Evolutionary conservation across 2,329 filamentous ascomycete genomes (phyloP), one percentile per base, ranked within the genome.

Genomic region (Triangularia setosa): DNA sequence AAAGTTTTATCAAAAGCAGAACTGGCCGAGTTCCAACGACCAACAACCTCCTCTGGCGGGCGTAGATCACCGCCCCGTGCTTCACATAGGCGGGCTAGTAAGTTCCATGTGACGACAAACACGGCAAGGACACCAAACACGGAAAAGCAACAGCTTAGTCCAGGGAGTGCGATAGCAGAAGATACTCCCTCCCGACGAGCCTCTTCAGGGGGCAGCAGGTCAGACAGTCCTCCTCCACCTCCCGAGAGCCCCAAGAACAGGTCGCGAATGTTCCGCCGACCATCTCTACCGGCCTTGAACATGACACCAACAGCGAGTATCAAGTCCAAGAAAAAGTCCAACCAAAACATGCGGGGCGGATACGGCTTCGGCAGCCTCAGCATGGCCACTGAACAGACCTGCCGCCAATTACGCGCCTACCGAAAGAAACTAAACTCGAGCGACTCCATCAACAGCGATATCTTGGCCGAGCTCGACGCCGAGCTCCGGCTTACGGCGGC

Each of bases 1-100:
- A 90, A 91, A 62, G 90, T 99, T 8, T 81, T 98, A 30, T 97
- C 93, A 1, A 92, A 91, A 70, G 89, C 90, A 0, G 94, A 98
- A 72, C 80, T 98, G 48, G 90, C 92, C 8, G 91, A 93, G 66
- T 93, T 96, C 66, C 85, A 87, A 67, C 79, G 85, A 4, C 79
- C 83, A 3, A 79, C 80, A 0, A 72, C 79, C 8, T 75, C 79
- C 8, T 58, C 40, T 25, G 73, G 75, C 7, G 83, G 84, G 3
- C 80, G 83, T 54, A 80, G 79, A 24, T 88, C 85, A 0, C 86
- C 87, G 0, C 82, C 84, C 1, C 79, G 86, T 63, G 78, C 80
- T 0, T 67, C 88, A 5, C 78, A 81, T 28, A 81, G 84, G 35
- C 84, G 84, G 62, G 80, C 83, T 16, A 89, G 87, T 12, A 77